These are phyloP conservation scores for Isabelozyma gotoi DNA, from an alignment of 805 yeast genomes.

Conservation along the genomic window DNA sequence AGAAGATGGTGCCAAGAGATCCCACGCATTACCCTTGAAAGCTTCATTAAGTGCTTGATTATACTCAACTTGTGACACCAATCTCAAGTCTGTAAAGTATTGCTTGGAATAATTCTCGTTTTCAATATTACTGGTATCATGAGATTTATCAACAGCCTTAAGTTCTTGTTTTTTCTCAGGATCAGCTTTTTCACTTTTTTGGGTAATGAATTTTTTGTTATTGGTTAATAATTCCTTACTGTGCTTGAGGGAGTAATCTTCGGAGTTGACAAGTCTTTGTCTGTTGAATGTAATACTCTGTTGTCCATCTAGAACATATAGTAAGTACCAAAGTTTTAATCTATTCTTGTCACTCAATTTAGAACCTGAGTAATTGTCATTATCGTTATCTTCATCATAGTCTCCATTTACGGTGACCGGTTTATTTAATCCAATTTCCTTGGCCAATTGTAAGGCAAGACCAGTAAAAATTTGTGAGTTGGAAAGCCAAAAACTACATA, in stretches of 20 bases:
- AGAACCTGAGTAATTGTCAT: constrained; percentile 6
- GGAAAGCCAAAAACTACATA: constrained; percentile 70
- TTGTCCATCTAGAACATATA: constrained; percentile 67
- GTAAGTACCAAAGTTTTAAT: constrained; percentile 63
- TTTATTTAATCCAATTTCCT: constrained; percentile 47
- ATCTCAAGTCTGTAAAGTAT: constrained; percentile 48
- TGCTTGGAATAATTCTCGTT: constrained; percentile 6
- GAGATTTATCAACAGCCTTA: not conserved
- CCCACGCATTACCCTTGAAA: constrained; percentile 61
- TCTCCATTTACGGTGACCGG: constrained; percentile 13
- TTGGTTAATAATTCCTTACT: constrained; percentile 37
- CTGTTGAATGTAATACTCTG: constrained; percentile 62
- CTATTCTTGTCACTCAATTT: constrained; percentile 37
- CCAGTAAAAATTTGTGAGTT: constrained; percentile 67
- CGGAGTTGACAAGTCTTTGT: constrained; percentile 51
- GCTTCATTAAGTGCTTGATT: constrained; percentile 62
- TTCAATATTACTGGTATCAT: not conserved
- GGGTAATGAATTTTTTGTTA: constrained; percentile 3
- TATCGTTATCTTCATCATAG: not conserved
- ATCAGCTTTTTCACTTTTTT: constrained; percentile 1
- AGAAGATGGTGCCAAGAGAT: constrained; percentile 53
- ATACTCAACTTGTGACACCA: constrained; percentile 67
- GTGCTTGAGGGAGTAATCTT: constrained; percentile 44
- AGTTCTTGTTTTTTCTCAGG: not conserved
- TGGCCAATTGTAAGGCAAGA: constrained; percentile 64